Percentiles rank a stretch among this genome's conserved stretches.
Conservation (phyloP, 2,329 filamentous ascomycete species). For the Aspergillus amoenus region DNA sequence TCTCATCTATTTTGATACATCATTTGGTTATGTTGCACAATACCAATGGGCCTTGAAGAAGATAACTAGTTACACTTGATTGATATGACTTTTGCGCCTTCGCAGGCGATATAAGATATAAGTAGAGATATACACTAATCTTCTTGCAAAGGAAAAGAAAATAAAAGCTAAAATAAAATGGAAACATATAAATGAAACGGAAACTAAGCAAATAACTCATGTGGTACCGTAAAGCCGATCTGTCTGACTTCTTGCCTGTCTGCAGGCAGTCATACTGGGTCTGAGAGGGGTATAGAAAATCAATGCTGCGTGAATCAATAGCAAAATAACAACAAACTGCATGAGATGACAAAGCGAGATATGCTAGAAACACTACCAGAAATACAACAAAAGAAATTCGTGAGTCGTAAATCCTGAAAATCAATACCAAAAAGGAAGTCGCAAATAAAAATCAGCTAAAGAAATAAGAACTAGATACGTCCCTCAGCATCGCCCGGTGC, state of each 20-base stretch:
- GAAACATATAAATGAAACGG: background rate
- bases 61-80: too few relatives aligned
- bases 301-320: background rate
- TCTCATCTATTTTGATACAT: too few relatives aligned
- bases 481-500: constrained; percentile 20
- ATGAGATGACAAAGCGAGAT: background rate
- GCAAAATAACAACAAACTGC: too few relatives aligned
- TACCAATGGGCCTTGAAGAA: too few relatives aligned
- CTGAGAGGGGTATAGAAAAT: background rate
- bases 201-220: background rate
- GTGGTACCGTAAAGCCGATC: background rate
- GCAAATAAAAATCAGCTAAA: too few relatives aligned
- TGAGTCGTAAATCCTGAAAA: background rate
- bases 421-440: too few relatives aligned
- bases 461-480: constrained; percentile 13
- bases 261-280: background rate
- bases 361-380: background rate
- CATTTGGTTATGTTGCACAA: too few relatives aligned
- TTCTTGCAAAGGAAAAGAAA: background rate
- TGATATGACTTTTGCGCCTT: too few relatives aligned
- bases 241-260: background rate
- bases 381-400: background rate
- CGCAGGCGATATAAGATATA: too few relatives aligned
- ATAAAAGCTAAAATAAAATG: background rate
- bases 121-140: too few relatives aligned